Percentiles rank a stretch among this genome's conserved stretches.
Evolutionary conservation across 371 early-diverging fungal species (phyloP).

Genomic region (Apophysomyces ossiformis): DNA sequence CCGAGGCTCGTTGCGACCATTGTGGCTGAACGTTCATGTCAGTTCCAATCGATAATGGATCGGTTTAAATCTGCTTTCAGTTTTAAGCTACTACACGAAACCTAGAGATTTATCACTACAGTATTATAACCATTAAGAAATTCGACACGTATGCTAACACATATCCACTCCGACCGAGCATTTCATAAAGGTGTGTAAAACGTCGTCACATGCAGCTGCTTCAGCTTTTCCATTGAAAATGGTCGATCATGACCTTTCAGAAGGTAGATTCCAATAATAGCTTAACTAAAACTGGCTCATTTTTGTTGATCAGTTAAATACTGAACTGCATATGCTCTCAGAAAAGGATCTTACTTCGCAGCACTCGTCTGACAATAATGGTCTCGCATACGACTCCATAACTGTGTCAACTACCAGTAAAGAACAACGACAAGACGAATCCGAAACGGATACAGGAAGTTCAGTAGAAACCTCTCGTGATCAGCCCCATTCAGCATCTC

Average conservation of each 20-base stretch:
- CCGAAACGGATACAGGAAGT: background rate
- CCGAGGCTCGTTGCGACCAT: no score
- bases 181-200: no score
- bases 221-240: background rate
- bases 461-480: background rate
- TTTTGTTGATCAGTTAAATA: background rate
- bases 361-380: background rate
- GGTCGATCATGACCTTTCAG: slow-evolving; percentile 9
- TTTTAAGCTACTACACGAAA: no score
- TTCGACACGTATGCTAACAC: no score
- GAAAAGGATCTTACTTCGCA: background rate
- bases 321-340: background rate
- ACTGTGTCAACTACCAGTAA: background rate
- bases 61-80: no score
- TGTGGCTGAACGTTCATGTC: no score
- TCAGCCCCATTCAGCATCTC: background rate
- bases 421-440: background rate
- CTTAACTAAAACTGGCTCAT: background rate
- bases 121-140: no score
- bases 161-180: no score
- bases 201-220: no score
- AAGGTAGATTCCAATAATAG: background rate
- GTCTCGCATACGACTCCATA: background rate
- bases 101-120: no score
- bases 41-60: no score